A percentile compares a stretch with the other conserved stretches of the same genome.
Conservation (phyloP, 208 protist genomes). For the Trypanosoma grayi region DNA sequence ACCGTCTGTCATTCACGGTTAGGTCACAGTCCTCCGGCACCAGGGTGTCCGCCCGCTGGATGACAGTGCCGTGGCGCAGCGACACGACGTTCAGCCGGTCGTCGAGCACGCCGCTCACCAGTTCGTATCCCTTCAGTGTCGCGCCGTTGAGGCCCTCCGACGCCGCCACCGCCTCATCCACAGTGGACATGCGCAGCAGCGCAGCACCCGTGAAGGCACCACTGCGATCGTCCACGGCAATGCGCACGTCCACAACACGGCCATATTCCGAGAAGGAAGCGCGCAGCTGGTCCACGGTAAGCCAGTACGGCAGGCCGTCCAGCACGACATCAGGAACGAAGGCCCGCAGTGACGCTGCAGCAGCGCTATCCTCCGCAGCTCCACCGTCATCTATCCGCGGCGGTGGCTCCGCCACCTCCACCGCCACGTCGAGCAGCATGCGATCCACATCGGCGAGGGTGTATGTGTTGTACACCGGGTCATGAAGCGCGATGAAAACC, state of each 20-base stretch:
- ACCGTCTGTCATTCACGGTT: constrained; percentile 61
- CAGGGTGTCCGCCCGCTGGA: constrained; percentile 20
- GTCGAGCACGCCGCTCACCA: constrained; percentile 69
- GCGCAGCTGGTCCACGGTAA: constrained; percentile 72
- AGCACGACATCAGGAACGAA: constrained; percentile 83
- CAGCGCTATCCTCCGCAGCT: constrained; percentile 1
- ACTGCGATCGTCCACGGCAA: constrained; percentile 69
- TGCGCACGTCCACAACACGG: constrained; percentile 42
- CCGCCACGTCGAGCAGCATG: constrained; percentile 31
- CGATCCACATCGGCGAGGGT: constrained; percentile 52
- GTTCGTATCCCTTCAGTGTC: constrained; percentile 35
- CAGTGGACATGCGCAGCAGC: constrained; percentile 71
- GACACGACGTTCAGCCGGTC: constrained; percentile 67
- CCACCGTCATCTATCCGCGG: neutral
- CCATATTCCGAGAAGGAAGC: constrained; percentile 70
- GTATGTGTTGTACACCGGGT: constrained; percentile 52
- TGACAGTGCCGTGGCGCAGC: constrained; percentile 51
- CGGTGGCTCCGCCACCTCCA: constrained; percentile 19
- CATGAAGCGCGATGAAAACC: constrained; percentile 72
- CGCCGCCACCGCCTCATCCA: constrained; percentile 57
- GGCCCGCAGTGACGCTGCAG: neutral
- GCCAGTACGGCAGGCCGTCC: constrained; percentile 81
- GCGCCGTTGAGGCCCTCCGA: constrained; percentile 57
- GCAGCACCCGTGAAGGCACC: constrained; percentile 78
- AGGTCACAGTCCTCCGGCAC: constrained; percentile 33